Base-by-base conservation (phyloP, 768 basidiomycete species). In the Heimioporus sp. region DNA sequence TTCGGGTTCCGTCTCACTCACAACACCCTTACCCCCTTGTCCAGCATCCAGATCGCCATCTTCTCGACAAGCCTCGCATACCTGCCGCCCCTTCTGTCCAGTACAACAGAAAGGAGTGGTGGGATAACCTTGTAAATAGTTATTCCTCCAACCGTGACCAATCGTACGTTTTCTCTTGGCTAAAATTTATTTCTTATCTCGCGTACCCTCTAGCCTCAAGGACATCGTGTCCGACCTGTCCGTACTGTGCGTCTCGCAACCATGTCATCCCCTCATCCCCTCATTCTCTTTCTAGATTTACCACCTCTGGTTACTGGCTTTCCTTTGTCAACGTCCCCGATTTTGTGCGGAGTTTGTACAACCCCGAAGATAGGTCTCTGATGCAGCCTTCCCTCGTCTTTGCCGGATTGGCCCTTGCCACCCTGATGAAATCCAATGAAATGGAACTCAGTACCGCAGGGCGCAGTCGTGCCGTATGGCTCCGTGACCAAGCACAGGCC, bases 331-430 rank as follows among this genome's bases (percentile, higher is more conserved):
- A 87, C 61, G 64, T 82, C 16, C 70, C 74, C 12, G 73, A 75
- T 37, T 78, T 90, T 59, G 65, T 81, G 53, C 72, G 74, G 46
- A 76, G 73, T 49, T 66, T 91, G 43, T 73, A 69, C 56, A 72
- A 78, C 57, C 74, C 80, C 2, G 75, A 75, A n/a, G 72, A 78
- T 28, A 80, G 85, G 13, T 63, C 74, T 19, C 68, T 67, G 13
- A 80, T 90, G 54, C 88, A 90, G 55, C 88, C 90, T 7, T 76
- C 87, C 0, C 80, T 92, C 51, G 76, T 91, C 42, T 76, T 83
- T 30, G 77, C 88, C 2, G 78, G 76, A 8, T 72, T 91, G 31
- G 90, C 90, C 1, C 75, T 91, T 72, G 80, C 86, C 0, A 82
- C 75, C 32, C 74, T 92, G 12, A 83, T 89, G 78, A 79, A 80